These are phyloP conservation scores for Punica granatum DNA, from an alignment of 345 rosid genomes.

Conservation along the genomic window DNA sequence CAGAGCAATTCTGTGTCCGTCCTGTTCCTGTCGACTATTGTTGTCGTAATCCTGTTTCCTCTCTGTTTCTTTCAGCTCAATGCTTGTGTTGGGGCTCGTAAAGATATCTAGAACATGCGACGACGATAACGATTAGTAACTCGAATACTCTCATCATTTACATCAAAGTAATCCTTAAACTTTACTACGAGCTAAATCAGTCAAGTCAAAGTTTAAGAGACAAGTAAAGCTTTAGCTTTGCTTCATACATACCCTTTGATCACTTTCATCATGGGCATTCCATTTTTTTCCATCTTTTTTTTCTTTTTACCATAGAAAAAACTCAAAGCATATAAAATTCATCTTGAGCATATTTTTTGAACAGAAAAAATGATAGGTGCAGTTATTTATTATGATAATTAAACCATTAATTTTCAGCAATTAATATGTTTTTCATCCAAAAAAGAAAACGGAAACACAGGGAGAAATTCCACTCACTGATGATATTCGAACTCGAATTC, in stretches of 20 bases:
- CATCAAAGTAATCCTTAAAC: background rate
- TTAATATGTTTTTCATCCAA: background rate
- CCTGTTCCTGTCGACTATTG: constrained; percentile 13
- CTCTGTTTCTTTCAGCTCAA: constrained; percentile 21
- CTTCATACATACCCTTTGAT: constrained; percentile 36
- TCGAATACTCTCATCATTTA: background rate
- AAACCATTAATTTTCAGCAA: background rate
- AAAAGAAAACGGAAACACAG: background rate
- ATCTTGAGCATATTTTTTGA: no score
- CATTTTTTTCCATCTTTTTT: constrained; percentile 4
- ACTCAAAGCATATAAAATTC: no score
- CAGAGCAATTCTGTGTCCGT: constrained; percentile 33
- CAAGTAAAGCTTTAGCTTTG: constrained; percentile 17
- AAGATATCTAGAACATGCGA: constrained; percentile 4
- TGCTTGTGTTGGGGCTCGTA: constrained; percentile 21
- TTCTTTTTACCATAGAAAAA: no score
- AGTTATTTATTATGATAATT: background rate
- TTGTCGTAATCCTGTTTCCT: constrained; percentile 10
- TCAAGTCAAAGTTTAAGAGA: constrained; percentile 9
- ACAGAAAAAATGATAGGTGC: background rate
- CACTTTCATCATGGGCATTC: constrained; percentile 11
- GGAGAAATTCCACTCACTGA: constrained; percentile 34
- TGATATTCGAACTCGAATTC: constrained; percentile 48
- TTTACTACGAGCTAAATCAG: constrained; percentile 8
- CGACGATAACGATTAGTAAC: background rate